These are phyloP conservation scores for Phaseolus lunatus DNA, from an alignment of 306 rosid genomes.

Conservation along the genomic window DNA sequence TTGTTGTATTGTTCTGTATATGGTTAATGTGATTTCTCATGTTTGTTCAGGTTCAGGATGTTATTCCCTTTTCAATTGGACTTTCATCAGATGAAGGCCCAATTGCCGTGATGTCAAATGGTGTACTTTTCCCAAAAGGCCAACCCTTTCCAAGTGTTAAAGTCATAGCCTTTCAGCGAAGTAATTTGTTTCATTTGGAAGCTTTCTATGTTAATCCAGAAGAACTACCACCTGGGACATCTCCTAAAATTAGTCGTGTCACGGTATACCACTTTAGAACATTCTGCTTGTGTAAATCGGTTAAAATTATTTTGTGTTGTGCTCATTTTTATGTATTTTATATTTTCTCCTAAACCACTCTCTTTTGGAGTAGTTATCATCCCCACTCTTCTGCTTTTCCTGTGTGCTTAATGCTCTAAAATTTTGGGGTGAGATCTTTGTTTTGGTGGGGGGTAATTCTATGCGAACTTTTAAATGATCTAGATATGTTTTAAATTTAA, in stretches of 20 bases:
- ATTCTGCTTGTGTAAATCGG: conserved; percentile 14
- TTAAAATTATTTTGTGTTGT: conserved; percentile 19
- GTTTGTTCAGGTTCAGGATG: conserved; percentile 80
- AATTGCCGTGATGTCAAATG: conserved; percentile 55
- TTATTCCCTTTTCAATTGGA: conserved; percentile 73
- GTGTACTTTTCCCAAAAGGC: conserved; percentile 74
- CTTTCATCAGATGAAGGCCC: conserved; percentile 67
- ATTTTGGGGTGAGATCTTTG: not conserved
- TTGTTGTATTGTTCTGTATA: conserved; percentile 26
- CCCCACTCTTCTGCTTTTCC: not conserved
- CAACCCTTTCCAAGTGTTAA: conserved; percentile 73
- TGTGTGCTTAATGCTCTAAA: conserved; percentile 14
- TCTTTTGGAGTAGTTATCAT: conserved; percentile 6
- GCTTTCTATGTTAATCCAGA: conserved; percentile 66
- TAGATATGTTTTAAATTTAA: not conserved
- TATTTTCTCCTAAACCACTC: not conserved
- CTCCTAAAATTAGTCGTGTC: conserved; percentile 66
- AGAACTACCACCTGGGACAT: conserved; percentile 72
- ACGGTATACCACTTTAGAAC: conserved; percentile 60
- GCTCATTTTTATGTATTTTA: conserved; percentile 12
- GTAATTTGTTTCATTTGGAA: conserved; percentile 72
- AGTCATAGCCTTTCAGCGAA: conserved; percentile 62
- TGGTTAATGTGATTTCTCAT: conserved; percentile 35
- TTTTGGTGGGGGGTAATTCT: not conserved
- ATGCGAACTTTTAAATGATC: not conserved